Evolutionary conservation across 2,329 filamentous ascomycete species (phyloP), one percentile per base, ranked within the genome.

Genomic region (Periglandula ipomoeae): DNA sequence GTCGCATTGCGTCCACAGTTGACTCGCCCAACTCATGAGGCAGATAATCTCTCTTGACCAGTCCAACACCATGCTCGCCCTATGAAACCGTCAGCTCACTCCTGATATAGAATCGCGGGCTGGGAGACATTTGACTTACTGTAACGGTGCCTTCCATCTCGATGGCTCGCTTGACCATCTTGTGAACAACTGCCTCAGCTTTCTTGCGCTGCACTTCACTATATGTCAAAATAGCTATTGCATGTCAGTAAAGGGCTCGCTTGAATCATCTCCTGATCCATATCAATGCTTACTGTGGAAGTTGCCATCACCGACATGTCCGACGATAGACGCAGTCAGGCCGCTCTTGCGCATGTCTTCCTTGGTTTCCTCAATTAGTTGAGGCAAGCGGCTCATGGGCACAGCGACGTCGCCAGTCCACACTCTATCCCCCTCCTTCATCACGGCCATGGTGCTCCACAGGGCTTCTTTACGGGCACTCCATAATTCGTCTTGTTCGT

Each of bases 341-440:
- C 71, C 71, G 44, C 69, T 73, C 62, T 61, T 65, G 50, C 57
- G 58, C 53, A 73, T 62, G 19, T 70, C 65, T 49, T 65, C 63
- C 62, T 72, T 72, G 1, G 87, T 89, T 65, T 85, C 78, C 64
- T 89, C 86, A 55, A 91, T 89, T 50, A 90, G 81, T 53, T 85
- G 77, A 3, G 87, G 79, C 57, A 93, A 64, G 52, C 76, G 72
- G 54, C 80, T 86, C 63, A 93, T 83, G 13, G 88, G 88, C 47
- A 94, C 88, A 0, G 88, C 88, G 10, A 93, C 88, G 60, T 94
- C 88, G 1, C 86, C 87, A 0, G 87, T 91, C 87, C 87, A 93
- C 3, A 93, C 84, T 48, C 79, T 80, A 55, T 90, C 83, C n/a
- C 74, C 78, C 40, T 62, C 77, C 69, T 65, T 79, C 69, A 66